Percentiles rank a stretch among this genome's conserved stretches.
These are phyloP conservation scores for Lophium mytilinum DNA, from an alignment of 495 filamentous ascomycete genomes.

Conservation along the genomic window DNA sequence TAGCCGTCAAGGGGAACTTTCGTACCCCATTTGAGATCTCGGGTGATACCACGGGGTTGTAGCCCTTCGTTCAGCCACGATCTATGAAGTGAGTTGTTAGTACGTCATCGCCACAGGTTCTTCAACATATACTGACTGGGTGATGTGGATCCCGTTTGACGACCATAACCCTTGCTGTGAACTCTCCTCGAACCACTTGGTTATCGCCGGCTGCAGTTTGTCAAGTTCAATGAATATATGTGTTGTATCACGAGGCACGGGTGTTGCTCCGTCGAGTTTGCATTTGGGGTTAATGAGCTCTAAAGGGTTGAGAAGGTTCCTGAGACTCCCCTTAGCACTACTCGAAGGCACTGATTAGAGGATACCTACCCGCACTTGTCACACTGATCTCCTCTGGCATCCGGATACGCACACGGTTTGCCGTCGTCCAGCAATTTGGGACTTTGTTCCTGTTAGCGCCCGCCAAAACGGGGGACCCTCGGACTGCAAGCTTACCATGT, in stretches of 20 bases:
- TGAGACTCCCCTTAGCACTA: conserved; percentile 31
- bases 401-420: conserved; percentile 24
- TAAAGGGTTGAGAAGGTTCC: conserved; percentile 70
- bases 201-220: conserved; percentile 64
- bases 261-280: conserved; percentile 76
- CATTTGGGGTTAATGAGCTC: conserved; percentile 52
- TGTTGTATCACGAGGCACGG: conserved; percentile 60
- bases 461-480: conserved; percentile 24
- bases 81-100: not conserved
- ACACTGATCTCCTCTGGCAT: conserved; percentile 80
- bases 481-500: conserved; percentile 75
- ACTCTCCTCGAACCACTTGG: conserved; percentile 58
- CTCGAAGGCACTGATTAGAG: not conserved
- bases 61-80: conserved; percentile 78
- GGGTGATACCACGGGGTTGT: conserved; percentile 78
- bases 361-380: conserved; percentile 50
- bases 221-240: conserved; percentile 75
- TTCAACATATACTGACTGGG: conserved; percentile 12
- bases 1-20: conserved; percentile 56
- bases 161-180: conserved; percentile 63
- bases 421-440: not conserved
- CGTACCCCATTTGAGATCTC: conserved; percentile 83
- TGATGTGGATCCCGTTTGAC: conserved; percentile 56
- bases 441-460: not conserved
- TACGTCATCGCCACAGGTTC: no score